A percentile compares a stretch with the other conserved stretches of the same genome.
These are phyloP conservation scores for Dendrobium nobile DNA, from an alignment of 106 monocot genomes.

Conservation along the genomic window DNA sequence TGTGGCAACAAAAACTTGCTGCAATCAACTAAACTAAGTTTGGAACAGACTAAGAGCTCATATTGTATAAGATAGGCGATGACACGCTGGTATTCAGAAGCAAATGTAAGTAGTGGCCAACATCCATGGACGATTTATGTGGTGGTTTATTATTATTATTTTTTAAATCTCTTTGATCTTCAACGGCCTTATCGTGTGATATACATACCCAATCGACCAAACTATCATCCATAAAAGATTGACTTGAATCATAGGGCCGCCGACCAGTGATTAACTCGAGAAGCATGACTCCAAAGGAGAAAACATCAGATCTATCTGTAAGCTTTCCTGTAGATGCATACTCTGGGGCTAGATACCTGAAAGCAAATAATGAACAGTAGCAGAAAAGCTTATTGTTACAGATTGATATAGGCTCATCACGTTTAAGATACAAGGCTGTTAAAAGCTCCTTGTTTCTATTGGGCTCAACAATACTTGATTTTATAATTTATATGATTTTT, in stretches of 20 bases:
- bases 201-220: conserved; percentile 18
- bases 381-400: background rate
- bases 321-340: conserved; percentile 56
- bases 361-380: background rate
- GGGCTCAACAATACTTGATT: no score
- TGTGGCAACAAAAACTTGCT: background rate
- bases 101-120: no score
- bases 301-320: conserved; percentile 55
- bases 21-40: background rate
- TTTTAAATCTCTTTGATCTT: background rate
- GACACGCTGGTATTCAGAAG: no score
- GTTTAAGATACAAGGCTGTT: no score
- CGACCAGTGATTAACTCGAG: conserved; percentile 50
- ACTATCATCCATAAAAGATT: conserved; percentile 39
- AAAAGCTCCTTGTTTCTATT: no score
- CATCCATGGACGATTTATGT: background rate
- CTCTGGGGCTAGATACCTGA: conserved; percentile 53
- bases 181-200: background rate
- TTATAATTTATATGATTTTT: no score
- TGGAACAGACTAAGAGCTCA: background rate
- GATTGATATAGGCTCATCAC: no score
- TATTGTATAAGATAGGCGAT: no score
- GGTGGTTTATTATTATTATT: no score
- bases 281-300: conserved; percentile 57
- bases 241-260: conserved; percentile 28